Base-by-base conservation (phyloP, 805 yeast genomes). In the Kodamaea leandrae region DNA sequence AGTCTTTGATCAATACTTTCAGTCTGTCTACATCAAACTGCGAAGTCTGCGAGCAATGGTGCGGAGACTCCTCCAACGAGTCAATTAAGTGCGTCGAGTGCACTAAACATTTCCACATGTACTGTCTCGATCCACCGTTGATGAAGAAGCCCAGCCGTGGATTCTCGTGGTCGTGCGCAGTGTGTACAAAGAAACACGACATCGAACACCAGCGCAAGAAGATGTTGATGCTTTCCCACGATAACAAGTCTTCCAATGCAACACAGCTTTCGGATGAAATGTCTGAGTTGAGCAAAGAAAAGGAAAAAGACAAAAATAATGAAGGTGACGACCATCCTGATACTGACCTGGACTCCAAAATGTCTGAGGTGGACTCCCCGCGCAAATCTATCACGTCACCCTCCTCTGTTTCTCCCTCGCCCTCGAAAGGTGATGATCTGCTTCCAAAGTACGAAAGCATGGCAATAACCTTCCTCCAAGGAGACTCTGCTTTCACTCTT, bases 101-200 rank as follows among this genome's bases (percentile, higher is more conserved):
- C 59, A 69, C 71, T 9, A 71, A 74, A 13, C 69, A 69, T 44
- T 87, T 80, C 50, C 98, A 90, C 63, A 77, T 89, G 78, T 68
- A 79, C 26, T 90, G 98, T 54, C 74, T 89, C 36, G 86, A 83
- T 45, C 96, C 96, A 1, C 96, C 96, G 1, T 61, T 88, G 28
- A 58, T 76, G 39, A 77, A 77, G 47, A 86, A 86, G 53, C 96
- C 96, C 1, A 81, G 86, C 32, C 66, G 95, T 43, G 96, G 96
- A 1, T 85, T 87, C 56, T 86, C 88, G 6, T 90, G 96, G 96
- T 76, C 87, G 18, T 89, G 97, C 67, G 90, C 86, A 20, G 58
- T 67, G 4, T 89, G 97, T 64, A 72, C 82, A n/a, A 76, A 78
- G 49, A 72, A 67, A 23, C 74, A 76, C 38, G 83, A 80, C 35